Percentiles rank a stretch among this genome's conserved stretches.
Evolutionary conservation across 495 filamentous ascomycete species (phyloP).

Genomic region (Amniculicola lignicola): DNA sequence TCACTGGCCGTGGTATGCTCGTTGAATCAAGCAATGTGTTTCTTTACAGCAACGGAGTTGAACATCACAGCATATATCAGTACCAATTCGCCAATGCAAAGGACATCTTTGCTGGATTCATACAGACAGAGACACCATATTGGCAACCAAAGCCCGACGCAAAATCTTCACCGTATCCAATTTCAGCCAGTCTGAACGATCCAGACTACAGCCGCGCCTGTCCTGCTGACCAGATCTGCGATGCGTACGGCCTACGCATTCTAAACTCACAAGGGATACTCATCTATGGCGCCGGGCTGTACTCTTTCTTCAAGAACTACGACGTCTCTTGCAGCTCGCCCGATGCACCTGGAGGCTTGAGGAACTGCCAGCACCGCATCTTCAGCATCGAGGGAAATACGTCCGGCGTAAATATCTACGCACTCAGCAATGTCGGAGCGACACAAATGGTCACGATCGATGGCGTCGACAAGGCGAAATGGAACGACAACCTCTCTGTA

Average conservation of each 20-base stretch:
- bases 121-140: conserved; percentile 83
- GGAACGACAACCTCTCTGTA: conserved; percentile 25
- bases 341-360: conserved; percentile 35
- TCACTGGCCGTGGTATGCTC: conserved; percentile 82
- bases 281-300: conserved; percentile 43
- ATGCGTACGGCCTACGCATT: conserved; percentile 83
- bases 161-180: conserved; percentile 69
- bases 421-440: conserved; percentile 77
- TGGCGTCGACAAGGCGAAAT: conserved; percentile 17
- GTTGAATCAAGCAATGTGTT: conserved; percentile 61
- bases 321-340: conserved; percentile 64
- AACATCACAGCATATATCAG: conserved; percentile 84
- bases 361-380: conserved; percentile 83
- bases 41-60: conserved; percentile 75
- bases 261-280: conserved; percentile 32
- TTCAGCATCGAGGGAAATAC: conserved; percentile 63
- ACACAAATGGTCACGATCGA: conserved; percentile 77
- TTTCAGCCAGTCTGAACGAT: conserved; percentile 69
- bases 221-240: conserved; percentile 56
- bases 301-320: conserved; percentile 60
- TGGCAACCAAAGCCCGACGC: conserved; percentile 50
- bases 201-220: conserved; percentile 69
- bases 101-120: conserved; percentile 79
- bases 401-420: conserved; percentile 61
- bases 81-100: conserved; percentile 69